Evolutionary conservation across 1,284 basidiomycete species (phyloP), one percentile per base, ranked within the genome.

Genomic region (Apiotrichum mycotoxinovorans): DNA sequence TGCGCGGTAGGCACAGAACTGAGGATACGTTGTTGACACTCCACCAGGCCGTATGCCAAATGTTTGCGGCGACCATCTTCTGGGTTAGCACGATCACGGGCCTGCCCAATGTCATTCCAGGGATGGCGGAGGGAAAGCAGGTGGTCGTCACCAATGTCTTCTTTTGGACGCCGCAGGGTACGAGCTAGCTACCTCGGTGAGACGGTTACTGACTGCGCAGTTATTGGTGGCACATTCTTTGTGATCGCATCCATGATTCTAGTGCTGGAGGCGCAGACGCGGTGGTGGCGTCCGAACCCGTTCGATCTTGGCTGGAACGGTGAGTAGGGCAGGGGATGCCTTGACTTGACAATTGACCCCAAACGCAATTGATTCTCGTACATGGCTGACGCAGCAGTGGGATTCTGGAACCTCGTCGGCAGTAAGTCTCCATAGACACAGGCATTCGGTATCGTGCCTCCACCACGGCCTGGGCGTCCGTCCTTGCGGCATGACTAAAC

Each of bases 201-300:
- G 5, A 30, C 30, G 23, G 20, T 33, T n/a, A 20, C 33, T 57
- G 37, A 52, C 52, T 79, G 2, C 81, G 2, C 80, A 85, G 83
- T 85, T 8, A 66, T 85, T 22, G 84, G 84, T 27, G 83, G 83
- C 0, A 71, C 66, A 1, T 83, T 84, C 0, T 85, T 85, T 63
- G 79, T 84, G 54, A 75, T 83, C 54, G 79, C 81, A 43, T 80
- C 81, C 8, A 18, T 73, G 1, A 70, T 84, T 27, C 73, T 83
- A 42, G 83, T 83, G 81, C 61, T 84, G n/a, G 84, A 85, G 70
- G 78, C 80, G 4, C 83, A 85, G 68, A 76, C 72, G 34, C 73
- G 69, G 45, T 85, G 84, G 83, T 85, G 79, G 78, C 12, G 71
- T 68, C 51, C 72, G n/a, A 55, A 55, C 45, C 48, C 65, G 20